A percentile compares a stretch with the other conserved stretches of the same genome.
Evolutionary conservation across 306 rosid genomes (phyloP).

Genomic region (Acacia confusa): DNA sequence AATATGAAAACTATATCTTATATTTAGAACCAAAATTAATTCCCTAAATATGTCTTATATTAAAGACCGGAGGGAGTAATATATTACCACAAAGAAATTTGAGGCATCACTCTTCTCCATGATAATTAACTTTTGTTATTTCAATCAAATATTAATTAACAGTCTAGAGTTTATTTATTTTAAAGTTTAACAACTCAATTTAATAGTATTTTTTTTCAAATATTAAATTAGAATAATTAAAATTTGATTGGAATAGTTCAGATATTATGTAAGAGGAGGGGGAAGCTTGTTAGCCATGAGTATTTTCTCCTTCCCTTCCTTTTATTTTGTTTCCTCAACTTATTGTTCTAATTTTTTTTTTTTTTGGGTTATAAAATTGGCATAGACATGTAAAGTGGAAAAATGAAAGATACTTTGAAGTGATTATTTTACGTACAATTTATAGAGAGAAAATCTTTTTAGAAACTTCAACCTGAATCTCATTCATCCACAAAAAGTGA

Average conservation of each 20-base stretch:
- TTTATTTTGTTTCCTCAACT: not conserved
- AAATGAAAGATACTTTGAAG: not conserved
- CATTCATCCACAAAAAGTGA: not conserved
- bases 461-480: not conserved
- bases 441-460: too few relatives aligned
- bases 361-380: too few relatives aligned
- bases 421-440: not conserved
- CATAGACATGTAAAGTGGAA: not conserved
- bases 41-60: too few relatives aligned
- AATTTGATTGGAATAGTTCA: not conserved
- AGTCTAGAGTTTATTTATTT: not conserved
- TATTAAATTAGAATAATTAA: not conserved
- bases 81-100: not conserved
- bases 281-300: not conserved
- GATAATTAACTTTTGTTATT: not conserved
- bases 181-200: not conserved
- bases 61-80: too few relatives aligned
- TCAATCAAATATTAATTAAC: not conserved
- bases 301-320: not conserved
- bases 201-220: not conserved
- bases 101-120: not conserved
- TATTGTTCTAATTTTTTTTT: too few relatives aligned
- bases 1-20: not conserved
- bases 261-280: not conserved
- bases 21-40: too few relatives aligned